These are phyloP conservation scores for Mytilinidion resinicola DNA, from an alignment of 495 filamentous ascomycete genomes.

Conservation along the genomic window DNA sequence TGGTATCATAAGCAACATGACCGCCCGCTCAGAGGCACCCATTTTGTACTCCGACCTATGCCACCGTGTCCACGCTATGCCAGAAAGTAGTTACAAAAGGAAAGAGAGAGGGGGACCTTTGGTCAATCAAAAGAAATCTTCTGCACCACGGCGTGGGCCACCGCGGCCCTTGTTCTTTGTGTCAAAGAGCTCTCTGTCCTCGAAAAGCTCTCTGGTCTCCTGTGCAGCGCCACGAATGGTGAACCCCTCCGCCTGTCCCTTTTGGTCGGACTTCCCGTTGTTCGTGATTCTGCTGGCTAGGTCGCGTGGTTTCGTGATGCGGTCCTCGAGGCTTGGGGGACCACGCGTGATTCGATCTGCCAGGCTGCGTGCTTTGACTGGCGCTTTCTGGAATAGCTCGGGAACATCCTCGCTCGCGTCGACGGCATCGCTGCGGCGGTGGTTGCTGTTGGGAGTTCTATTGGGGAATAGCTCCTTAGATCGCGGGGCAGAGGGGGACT, in stretches of 20 bases:
- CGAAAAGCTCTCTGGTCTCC: constrained; percentile 26
- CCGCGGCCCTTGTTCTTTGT: constrained; percentile 30
- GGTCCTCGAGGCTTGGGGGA: neutral
- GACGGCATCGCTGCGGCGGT: constrained; percentile 59
- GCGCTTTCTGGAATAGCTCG: constrained; percentile 9
- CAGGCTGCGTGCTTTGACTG: constrained; percentile 8
- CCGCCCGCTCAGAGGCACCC: too few species aligned
- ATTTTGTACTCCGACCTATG: too few species aligned
- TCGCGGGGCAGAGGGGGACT: constrained; percentile 9
- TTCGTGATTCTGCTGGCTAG: neutral
- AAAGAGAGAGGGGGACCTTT: too few species aligned
- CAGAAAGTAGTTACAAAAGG: too few species aligned
- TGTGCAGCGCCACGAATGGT: constrained; percentile 23
- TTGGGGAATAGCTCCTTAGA: constrained; percentile 65
- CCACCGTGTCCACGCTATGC: too few species aligned
- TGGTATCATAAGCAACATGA: too few species aligned
- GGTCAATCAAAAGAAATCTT: constrained; percentile 13
- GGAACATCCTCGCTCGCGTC: constrained; percentile 36
- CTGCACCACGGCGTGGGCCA: constrained; percentile 16
- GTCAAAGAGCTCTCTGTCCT: constrained; percentile 28
- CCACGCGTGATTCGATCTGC: neutral
- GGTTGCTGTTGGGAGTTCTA: constrained; percentile 48
- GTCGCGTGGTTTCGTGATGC: neutral
- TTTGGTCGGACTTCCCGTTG: neutral
- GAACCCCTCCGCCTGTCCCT: constrained; percentile 15